Evolutionary conservation across 257 asterid species (phyloP), one percentile per base, ranked within the genome.

Genomic region (Euphrasia confusa): DNA sequence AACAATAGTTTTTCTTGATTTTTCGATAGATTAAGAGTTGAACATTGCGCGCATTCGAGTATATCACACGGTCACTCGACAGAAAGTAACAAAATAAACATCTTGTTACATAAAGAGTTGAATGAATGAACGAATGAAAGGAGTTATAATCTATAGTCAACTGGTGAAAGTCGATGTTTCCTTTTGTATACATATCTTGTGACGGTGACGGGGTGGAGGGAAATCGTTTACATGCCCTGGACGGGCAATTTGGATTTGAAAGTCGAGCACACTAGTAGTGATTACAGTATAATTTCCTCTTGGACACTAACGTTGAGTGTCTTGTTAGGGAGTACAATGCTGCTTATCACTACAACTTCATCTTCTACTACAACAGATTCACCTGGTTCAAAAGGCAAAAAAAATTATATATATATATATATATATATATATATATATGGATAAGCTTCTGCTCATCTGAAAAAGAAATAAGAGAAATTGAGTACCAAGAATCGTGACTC

Each of bases 281-380:
- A 45, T 49, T 32, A 63, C 59, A 63, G 33, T 27, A 63, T 48
- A 58, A 63, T 49, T 63, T 63, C 68, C 10, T 63, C 68, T n/a
- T 32, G 68, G 33, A 63, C 68, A 30, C 68, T 30, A 28, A 63
- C 48, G 33, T 63, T 49, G 15, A 63, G 59, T 10, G 68, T 63
- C 59, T 48, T 63, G 59, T 63, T 63, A 15, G 68, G 68, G 11
- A 63, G 49, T 33, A 85, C 91, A 44, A 86, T 83, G 84, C 89
- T 69, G 71, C 76, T 83, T 64, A 74, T 72, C 61, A 83, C 84
- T 49, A 81, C 95, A 3, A 86, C 87, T 75, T 86, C 95, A 65
- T 86, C 95, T 76, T 86, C 91, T 28, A 86, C 95, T 0, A 56
- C 42, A 48, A 86, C 95, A 11, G 89, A 78, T 71, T 86, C 95